These are phyloP conservation scores for Alectoria sarmentosa DNA, from an alignment of 495 filamentous ascomycete species.

Conservation along the genomic window DNA sequence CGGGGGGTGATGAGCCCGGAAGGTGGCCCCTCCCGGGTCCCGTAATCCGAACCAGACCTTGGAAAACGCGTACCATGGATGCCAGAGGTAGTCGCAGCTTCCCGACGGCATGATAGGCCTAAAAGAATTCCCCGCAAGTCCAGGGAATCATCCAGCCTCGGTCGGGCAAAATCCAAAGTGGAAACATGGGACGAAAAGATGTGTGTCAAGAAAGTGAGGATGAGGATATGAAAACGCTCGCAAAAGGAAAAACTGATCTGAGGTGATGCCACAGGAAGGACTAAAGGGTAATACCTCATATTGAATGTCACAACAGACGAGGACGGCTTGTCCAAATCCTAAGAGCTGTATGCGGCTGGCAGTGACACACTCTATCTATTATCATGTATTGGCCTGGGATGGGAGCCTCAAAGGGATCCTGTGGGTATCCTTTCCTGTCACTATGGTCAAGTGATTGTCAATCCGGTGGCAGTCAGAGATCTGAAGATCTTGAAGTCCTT, in stretches of 20 bases:
- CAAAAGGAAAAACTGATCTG: slow-evolving; percentile 3
- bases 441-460: not conserved
- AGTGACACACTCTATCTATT: slow-evolving; percentile 19
- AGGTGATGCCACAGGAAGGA: slow-evolving; percentile 4
- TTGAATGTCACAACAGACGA: slow-evolving; percentile 1
- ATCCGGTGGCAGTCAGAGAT: not conserved
- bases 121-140: not conserved
- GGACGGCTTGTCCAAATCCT: slow-evolving; percentile 15
- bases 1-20: not conserved
- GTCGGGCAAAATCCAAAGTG: slow-evolving; percentile 29
- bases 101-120: not conserved
- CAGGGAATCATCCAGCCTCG: not conserved
- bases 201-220: slow-evolving; percentile 44
- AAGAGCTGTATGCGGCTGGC: slow-evolving; percentile 21
- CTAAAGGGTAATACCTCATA: slow-evolving; percentile 25
- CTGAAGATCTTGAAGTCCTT: not conserved
- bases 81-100: not conserved
- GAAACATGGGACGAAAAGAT: slow-evolving; percentile 45
- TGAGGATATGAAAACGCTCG: slow-evolving; percentile 6
- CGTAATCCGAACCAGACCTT: not conserved
- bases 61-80: not conserved
- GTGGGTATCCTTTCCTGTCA: not conserved
- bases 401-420: slow-evolving; percentile 10
- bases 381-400: not conserved
- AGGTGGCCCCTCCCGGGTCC: slow-evolving; percentile 3